These are phyloP conservation scores for Thermomyces lanuginosus DNA, from an alignment of 2,329 filamentous ascomycete species.

Conservation along the genomic window DNA sequence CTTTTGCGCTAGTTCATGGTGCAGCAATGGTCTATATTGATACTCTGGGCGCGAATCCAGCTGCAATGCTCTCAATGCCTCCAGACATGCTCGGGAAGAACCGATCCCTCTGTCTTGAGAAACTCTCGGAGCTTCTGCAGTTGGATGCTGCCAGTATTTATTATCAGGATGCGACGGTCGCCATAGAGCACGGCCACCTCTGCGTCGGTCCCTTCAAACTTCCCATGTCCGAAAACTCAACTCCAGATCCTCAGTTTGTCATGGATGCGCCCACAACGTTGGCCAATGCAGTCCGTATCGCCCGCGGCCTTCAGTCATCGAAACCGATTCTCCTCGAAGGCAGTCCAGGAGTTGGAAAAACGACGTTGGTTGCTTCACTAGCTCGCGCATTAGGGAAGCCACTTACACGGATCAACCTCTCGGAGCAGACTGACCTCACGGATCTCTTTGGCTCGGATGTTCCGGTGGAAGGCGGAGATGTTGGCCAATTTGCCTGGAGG, in stretches of 20 bases:
- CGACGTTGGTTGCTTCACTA: conserved; percentile 73
- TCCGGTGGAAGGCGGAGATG: conserved; percentile 78
- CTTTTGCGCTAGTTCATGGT: conserved; percentile 55
- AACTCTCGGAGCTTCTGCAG: conserved; percentile 51
- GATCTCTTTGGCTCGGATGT: conserved; percentile 95
- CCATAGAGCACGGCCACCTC: conserved; percentile 38
- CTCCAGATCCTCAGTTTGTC: conserved; percentile 48
- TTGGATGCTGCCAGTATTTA: conserved; percentile 52
- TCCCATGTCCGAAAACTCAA: conserved; percentile 33
- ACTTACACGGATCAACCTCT: conserved; percentile 87
- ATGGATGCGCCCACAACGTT: conserved; percentile 82
- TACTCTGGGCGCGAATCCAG: conserved; percentile 85
- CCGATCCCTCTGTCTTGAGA: conserved; percentile 53
- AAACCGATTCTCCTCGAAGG: conserved; percentile 93
- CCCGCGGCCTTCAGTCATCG: conserved; percentile 70
- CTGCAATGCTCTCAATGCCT: conserved; percentile 62
- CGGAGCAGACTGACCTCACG: conserved; percentile 94
- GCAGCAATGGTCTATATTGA: conserved; percentile 94
- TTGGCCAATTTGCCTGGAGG: conserved; percentile 85
- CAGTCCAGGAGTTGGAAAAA: conserved; percentile 96
- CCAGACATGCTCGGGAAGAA: conserved; percentile 54
- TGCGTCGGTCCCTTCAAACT: conserved; percentile 62
- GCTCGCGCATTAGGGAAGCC: conserved; percentile 64
- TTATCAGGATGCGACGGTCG: conserved; percentile 43
- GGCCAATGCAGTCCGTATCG: conserved; percentile 76